These are phyloP conservation scores for Dictyostelium firmibasis DNA, from an alignment of 78 protist species.

Conservation along the genomic window DNA sequence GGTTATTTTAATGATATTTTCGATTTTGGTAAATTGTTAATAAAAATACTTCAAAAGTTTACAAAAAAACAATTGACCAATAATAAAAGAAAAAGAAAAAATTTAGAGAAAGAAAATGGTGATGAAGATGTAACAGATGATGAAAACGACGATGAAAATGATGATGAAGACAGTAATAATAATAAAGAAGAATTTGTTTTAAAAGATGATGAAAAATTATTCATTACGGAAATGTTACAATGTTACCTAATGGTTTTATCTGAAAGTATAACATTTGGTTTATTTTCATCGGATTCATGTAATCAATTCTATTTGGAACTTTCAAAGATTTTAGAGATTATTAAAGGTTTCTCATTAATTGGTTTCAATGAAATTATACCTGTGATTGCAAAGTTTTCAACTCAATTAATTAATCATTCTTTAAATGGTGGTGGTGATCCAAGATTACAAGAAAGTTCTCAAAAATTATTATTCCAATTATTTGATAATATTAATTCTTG, in stretches of 20 bases:
- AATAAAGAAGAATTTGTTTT: background rate
- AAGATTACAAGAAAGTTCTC: background rate
- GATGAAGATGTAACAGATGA: background rate
- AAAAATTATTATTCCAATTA: background rate
- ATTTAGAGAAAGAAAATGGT: background rate
- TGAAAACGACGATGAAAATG: background rate
- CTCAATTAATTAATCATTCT: slow-evolving; percentile 21
- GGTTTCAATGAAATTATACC: slow-evolving; percentile 7
- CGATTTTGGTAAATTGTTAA: slow-evolving; percentile 5
- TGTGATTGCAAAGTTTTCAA: slow-evolving; percentile 7
- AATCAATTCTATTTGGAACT: background rate
- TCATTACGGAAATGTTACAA: background rate
- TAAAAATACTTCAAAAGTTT: background rate
- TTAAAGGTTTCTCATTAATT: background rate
- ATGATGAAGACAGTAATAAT: background rate
- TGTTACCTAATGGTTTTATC: slow-evolving; percentile 7
- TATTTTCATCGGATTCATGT: background rate
- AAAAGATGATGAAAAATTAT: background rate
- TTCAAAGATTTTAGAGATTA: background rate
- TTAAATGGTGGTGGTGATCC: background rate
- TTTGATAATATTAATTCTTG: background rate
- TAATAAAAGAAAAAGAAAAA: slow-evolving; percentile 20
- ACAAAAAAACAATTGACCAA: background rate
- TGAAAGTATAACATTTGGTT: slow-evolving; percentile 27
- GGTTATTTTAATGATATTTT: slow-evolving; percentile 8